A percentile compares a stretch with the other conserved stretches of the same genome.
phyloP scores from a whole-genome alignment of 2,329 filamentous ascomycete genomes.

The Diaporthe caulivora region DNA sequence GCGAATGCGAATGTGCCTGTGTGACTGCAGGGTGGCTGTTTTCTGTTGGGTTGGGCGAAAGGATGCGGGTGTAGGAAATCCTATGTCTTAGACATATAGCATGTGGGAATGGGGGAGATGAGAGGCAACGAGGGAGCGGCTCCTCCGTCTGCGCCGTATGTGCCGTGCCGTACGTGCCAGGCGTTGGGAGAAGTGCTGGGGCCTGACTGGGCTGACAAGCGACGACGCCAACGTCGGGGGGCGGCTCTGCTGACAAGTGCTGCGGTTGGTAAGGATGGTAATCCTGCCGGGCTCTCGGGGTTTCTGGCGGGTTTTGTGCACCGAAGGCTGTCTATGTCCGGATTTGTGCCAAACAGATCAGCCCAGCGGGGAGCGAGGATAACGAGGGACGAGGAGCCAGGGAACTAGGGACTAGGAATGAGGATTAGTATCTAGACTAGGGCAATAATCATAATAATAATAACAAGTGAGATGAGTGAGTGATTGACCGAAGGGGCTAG shows the following conservation, averaged over 20 bases:
- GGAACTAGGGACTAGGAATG: background rate
- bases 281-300: conserved; percentile 26
- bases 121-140: background rate
- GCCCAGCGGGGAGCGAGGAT: background rate
- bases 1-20: background rate
- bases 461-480: background rate
- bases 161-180: background rate
- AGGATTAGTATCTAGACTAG: background rate
- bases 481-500: background rate
- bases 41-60: background rate
- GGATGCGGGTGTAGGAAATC: conserved; percentile 9
- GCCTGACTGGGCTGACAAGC: conserved; percentile 1
- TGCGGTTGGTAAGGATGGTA: background rate
- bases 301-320: conserved; percentile 17
- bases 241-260: conserved; percentile 29
- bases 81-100: background rate
- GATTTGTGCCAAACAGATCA: background rate
- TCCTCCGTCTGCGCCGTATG: background rate
- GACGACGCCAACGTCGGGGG: conserved; percentile 6
- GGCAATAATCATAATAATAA: no score
- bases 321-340: background rate
- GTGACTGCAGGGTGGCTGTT: background rate
- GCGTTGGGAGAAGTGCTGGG: background rate
- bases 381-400: no score
- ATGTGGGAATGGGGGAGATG: conserved; percentile 5